Base-by-base conservation (phyloP, 75 land plant species). In the Cupressus sempervirens region DNA sequence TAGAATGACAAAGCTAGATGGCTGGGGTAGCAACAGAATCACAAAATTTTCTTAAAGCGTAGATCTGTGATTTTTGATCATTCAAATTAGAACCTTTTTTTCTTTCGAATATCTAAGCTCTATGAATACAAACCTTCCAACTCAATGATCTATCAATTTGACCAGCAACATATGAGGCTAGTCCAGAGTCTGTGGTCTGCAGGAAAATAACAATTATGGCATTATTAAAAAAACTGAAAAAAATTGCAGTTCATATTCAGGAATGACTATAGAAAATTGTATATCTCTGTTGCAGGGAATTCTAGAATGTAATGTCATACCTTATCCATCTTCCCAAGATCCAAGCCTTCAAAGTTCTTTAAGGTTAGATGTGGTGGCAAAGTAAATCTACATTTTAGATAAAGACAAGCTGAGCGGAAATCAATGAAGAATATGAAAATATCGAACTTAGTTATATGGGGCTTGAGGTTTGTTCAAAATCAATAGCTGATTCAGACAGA, bases 131-230 rank as follows among this genome's bases (percentile, higher is more conserved):
- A 82, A 95, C 99, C 98, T 96, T 96, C 99, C 98, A 97, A 92
- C 95, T 97, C 56, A 97, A 89, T 30, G 96, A 88, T 56, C 90
- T 91, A 83, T 97, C 99, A 88, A 93, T 88, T 88, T 97, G 99
- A 35, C 95, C 93, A 40, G 99, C 99, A 84, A 93, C 99, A 88
- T 97, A 97, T 53, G 99, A 96, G n/a, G 99, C 98, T 7, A 97
- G 91, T 73, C 99, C 99, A 82, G 99, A 96, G 85, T 97, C 99
- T 76, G 88, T 79, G 16, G 91, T 80, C 99, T 97, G 94, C 86
- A 89, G 62, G 29, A 82, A 12, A 75, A 58, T 23, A 45, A 48
- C 2, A 80, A 80, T 30, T 74, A 56, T 2, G 15, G 53, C 34
- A 68, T 20, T 82, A 80, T n/a, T n/a, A 38, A 16, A 48, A 29